Conservation (phyloP, 2,329 filamentous ascomycete genomes). For the Colletotrichum coccodes region DNA sequence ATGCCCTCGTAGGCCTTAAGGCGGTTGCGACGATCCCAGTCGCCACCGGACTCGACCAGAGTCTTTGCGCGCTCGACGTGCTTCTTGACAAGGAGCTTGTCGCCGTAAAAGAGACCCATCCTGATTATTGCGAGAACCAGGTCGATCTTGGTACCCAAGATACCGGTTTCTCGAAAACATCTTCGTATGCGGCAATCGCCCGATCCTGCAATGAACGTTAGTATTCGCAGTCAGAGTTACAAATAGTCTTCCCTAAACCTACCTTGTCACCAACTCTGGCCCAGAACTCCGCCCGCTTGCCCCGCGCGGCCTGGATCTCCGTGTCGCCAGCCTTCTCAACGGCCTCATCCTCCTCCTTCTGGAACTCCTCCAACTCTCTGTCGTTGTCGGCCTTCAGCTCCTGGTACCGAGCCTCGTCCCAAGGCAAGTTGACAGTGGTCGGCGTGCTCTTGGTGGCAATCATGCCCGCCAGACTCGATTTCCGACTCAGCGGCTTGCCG, state of each 20-base stretch:
- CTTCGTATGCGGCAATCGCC: conserved; percentile 91
- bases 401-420: conserved; percentile 91
- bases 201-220: conserved; percentile 74
- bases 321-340: conserved; percentile 96
- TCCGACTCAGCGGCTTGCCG: conserved; percentile 71
- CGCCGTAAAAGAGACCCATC: conserved; percentile 94
- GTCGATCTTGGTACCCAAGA: conserved; percentile 97
- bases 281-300: conserved; percentile 96
- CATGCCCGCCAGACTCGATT: conserved; percentile 78
- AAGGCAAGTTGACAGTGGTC: conserved; percentile 77
- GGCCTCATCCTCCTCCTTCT: conserved; percentile 93
- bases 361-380: conserved; percentile 77
- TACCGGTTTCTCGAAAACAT: conserved; percentile 96
- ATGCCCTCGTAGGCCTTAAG: conserved; percentile 98
- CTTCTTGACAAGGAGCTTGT: conserved; percentile 92
- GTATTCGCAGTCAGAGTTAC: not conserved
- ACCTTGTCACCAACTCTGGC: conserved; percentile 97
- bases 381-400: conserved; percentile 81
- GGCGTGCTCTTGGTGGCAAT: conserved; percentile 76
- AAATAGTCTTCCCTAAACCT: conserved; percentile 35
- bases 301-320: conserved; percentile 90
- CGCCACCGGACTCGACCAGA: conserved; percentile 92
- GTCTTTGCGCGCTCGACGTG: conserved; percentile 89
- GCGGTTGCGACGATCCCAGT: conserved; percentile 98
- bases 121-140: conserved; percentile 96